Evolutionary conservation across 1,284 basidiomycete species (phyloP).

Genomic region (Athelia sp.): DNA sequence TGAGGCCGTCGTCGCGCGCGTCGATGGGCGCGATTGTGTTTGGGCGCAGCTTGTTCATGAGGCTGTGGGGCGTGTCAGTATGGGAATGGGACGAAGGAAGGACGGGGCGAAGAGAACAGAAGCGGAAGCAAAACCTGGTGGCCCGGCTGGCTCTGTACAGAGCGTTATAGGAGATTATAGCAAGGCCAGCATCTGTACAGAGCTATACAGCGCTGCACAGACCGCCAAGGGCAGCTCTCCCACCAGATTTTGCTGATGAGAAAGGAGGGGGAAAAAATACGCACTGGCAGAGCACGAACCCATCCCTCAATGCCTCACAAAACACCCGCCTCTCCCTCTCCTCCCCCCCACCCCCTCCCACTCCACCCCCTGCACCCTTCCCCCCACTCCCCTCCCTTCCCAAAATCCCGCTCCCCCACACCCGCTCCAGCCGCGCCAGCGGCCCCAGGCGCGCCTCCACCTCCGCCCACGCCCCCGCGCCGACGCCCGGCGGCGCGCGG

Average conservation of each 20-base stretch:
- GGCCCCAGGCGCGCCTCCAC: slow-evolving; percentile 62
- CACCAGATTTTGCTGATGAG: no score
- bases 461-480: slow-evolving; percentile 60
- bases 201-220: no score
- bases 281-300: slow-evolving; percentile 84
- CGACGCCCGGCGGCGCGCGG: slow-evolving; percentile 49
- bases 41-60: slow-evolving; percentile 69
- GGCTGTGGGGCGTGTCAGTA: no score
- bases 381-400: slow-evolving; percentile 28
- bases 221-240: no score
- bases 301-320: slow-evolving; percentile 73
- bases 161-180: no score
- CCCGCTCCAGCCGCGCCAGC: slow-evolving; percentile 62
- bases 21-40: slow-evolving; percentile 60
- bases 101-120: no score
- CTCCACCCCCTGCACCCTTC: slow-evolving; percentile 28
- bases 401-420: slow-evolving; percentile 49
- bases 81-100: no score
- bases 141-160: no score
- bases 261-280: no score
- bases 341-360: slow-evolving; percentile 48
- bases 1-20: slow-evolving; percentile 60
- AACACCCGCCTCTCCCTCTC: slow-evolving; percentile 72
- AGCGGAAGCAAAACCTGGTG: no score
- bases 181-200: no score